A percentile compares a stretch with the other conserved stretches of the same genome.
These are phyloP conservation scores for Lactarius hatsudake DNA, from an alignment of 768 basidiomycete species.

Conservation along the genomic window DNA sequence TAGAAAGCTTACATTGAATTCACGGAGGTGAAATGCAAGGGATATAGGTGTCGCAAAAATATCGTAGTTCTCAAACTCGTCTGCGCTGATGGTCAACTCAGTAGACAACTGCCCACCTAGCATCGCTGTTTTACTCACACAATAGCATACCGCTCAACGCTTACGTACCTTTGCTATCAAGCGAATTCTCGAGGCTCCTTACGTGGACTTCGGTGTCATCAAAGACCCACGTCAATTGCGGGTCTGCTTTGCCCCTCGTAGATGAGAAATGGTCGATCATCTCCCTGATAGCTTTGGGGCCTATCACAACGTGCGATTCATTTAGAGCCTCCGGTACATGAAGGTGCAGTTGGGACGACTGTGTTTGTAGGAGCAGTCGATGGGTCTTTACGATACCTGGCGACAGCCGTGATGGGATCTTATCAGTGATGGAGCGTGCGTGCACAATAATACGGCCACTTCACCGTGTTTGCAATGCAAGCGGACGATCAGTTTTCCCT, in stretches of 20 bases:
- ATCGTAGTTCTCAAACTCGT: conserved; percentile 80
- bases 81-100: conserved; percentile 70
- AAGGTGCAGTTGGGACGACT: conserved; percentile 61
- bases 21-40: conserved; percentile 76
- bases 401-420: neutral
- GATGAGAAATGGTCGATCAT: conserved; percentile 80
- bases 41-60: conserved; percentile 59
- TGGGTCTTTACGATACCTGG: conserved; percentile 82
- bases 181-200: conserved; percentile 62
- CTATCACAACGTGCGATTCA: conserved; percentile 68
- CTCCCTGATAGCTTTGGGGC: conserved; percentile 69
- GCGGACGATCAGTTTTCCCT: conserved; percentile 69
- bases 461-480: conserved; percentile 83
- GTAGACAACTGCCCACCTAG: conserved; percentile 67
- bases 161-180: conserved; percentile 58
- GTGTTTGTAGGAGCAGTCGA: conserved; percentile 59
- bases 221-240: conserved; percentile 82
- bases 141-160: neutral
- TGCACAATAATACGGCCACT: conserved; percentile 22
- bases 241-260: conserved; percentile 66
- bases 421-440: conserved; percentile 10
- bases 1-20: conserved; percentile 62
- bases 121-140: neutral
- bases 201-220: conserved; percentile 63
- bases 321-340: conserved; percentile 54